Evolutionary conservation across 1,284 basidiomycete genomes (phyloP), one percentile per base, ranked within the genome.

Genomic region (Irpex rosettiformis): DNA sequence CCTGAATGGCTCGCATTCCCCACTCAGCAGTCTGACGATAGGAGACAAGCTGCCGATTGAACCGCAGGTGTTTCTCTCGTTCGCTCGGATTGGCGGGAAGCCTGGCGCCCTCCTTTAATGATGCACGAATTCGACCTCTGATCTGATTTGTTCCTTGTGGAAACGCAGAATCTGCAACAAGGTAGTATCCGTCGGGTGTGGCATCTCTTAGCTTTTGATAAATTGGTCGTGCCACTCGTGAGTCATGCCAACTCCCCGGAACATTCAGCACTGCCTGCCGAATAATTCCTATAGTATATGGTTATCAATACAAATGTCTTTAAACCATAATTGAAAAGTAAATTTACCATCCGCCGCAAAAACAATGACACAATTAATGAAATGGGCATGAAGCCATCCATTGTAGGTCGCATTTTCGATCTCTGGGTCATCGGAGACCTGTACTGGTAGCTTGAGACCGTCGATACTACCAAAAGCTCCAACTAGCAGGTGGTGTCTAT

Each of bases 171-270:
- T 81, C 75, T 0, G 74, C 67, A 21, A 79, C 70, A 22, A 81
- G 68, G 54, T 74, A 80, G 60, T 64, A 80, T 0, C 74, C 75
- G 0, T 70, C 66, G 0, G 76, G 77, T 3, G 73, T 76, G 2
- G 61, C 8, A 2, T 52, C 65, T 0, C 55, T 61, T 0, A 80
- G 66, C 25, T 72, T 70, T 4, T 73, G 52, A 58, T 75, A 81
- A 3, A 82, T 73, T 0, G 67, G 69, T 0, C 62, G 63, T 1
- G 77, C 74, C 55, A 80, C 70, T 21, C 63, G 65, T 3, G 78
- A 69, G 62, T 81, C 74, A 66, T 81, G 78, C 80, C 79, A 81
- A 56, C 79, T 80, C 0, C 78, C 77, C 4, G 77, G 78, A 0
- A 73, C 70, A 67, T 80, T 81, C 29, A 75, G 43, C 4, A 64